Percentiles rank a stretch among this genome's conserved stretches.
Evolutionary conservation across 2,329 filamentous ascomycete species (phyloP).

Genomic region (Huntiella decipiens): DNA sequence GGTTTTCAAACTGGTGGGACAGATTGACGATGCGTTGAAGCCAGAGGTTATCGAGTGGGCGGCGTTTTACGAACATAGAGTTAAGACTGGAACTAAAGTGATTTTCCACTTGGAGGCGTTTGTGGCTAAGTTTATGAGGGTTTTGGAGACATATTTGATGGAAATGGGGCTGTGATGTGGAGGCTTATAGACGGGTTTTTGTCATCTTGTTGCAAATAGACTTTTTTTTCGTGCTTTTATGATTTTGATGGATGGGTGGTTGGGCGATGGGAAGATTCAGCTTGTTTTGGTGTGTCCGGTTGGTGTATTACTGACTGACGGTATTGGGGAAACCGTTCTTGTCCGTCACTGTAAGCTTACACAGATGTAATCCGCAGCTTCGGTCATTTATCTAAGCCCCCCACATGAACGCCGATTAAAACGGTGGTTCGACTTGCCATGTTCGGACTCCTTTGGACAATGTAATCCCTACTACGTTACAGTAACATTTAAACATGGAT

Average conservation of each 20-base stretch:
- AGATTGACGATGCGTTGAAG: conserved; percentile 78
- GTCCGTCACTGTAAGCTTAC: too few species aligned
- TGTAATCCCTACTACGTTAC: too few species aligned
- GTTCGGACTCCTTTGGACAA: too few species aligned
- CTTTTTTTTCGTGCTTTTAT: neutral
- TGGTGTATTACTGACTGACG: neutral
- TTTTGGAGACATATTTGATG: conserved; percentile 82
- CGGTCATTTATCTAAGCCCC: too few species aligned
- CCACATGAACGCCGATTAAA: too few species aligned
- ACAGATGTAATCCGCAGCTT: too few species aligned
- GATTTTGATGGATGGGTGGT: neutral
- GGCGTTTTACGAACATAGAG: conserved; percentile 90
- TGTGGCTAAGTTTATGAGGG: conserved; percentile 94
- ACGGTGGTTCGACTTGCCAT: too few species aligned
- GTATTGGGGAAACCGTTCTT: too few species aligned
- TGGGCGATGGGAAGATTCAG: too few species aligned
- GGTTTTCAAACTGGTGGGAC: conserved; percentile 76
- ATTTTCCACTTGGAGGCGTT: conserved; percentile 98
- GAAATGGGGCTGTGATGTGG: conserved; percentile 50
- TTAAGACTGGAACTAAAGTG: conserved; percentile 80
- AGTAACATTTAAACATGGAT: too few species aligned
- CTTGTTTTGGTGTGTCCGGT: too few species aligned
- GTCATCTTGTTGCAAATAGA: neutral
- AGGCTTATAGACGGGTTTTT: neutral
- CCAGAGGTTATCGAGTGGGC: conserved; percentile 89